A percentile compares a stretch with the other conserved stretches of the same genome.
Conservation (phyloP, 345 rosid species). For the Populus alba region DNA sequence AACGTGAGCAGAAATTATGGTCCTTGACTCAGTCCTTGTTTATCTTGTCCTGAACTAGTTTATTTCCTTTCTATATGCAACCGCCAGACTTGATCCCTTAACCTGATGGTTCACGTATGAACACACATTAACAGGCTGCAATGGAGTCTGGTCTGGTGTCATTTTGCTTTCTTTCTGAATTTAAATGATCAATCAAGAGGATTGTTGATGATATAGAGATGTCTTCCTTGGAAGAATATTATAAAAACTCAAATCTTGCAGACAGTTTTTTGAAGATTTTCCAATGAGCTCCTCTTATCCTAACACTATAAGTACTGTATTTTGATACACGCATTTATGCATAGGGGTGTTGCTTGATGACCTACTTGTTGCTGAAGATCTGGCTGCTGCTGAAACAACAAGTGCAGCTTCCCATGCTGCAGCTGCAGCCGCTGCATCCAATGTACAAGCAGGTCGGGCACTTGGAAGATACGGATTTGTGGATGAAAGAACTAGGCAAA, state of each 20-base stretch:
- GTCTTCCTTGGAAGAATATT: no score
- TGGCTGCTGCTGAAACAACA: conserved; percentile 91
- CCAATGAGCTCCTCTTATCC: neutral
- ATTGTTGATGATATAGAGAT: neutral
- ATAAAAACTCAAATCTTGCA: neutral
- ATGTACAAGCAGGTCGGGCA: conserved; percentile 50
- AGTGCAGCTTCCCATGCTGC: conserved; percentile 92
- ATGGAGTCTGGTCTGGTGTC: neutral
- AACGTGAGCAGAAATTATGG: neutral
- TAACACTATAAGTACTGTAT: neutral
- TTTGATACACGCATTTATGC: conserved; percentile 14
- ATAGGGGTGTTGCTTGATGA: conserved; percentile 96
- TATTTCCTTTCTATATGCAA: neutral
- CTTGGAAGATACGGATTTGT: conserved; percentile 75
- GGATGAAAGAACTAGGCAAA: conserved; percentile 79
- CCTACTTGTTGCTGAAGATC: conserved; percentile 93
- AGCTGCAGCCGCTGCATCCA: conserved; percentile 81
- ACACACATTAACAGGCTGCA: neutral
- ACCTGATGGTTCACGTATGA: neutral
- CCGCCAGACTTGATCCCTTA: neutral
- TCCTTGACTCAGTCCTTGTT: neutral
- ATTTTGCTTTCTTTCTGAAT: neutral
- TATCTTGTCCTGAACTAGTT: neutral
- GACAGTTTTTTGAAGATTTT: neutral
- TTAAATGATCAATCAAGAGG: neutral